Evolutionary conservation across 2,329 filamentous ascomycete genomes (phyloP).

Genomic region (Penicillium digitatum): DNA sequence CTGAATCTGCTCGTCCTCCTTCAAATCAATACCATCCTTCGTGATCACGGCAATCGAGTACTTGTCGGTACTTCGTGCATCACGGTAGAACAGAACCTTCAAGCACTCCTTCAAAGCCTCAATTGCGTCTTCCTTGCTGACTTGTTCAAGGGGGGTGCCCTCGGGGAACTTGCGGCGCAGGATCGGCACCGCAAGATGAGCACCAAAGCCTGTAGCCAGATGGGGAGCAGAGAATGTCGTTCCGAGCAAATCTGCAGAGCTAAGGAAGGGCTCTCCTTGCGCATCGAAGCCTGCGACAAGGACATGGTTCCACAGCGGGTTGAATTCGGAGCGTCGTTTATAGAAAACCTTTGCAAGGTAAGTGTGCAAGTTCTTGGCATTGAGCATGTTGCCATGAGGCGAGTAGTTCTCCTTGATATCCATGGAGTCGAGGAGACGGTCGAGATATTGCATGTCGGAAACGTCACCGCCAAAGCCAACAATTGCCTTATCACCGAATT

Average conservation of each 20-base stretch:
- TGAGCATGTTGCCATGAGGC: constrained; percentile 56
- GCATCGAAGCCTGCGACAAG: constrained; percentile 86
- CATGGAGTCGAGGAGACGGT: constrained; percentile 81
- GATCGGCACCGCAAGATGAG: constrained; percentile 88
- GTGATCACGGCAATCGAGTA: constrained; percentile 91
- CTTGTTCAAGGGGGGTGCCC: constrained; percentile 67
- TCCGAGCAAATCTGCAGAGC: constrained; percentile 84
- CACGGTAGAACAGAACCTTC: constrained; percentile 97
- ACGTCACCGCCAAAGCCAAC: constrained; percentile 96
- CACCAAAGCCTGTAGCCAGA: constrained; percentile 88
- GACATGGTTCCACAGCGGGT: constrained; percentile 95
- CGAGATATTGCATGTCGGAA: constrained; percentile 98
- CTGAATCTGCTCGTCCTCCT: constrained; percentile 82
- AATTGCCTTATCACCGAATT: constrained; percentile 77
- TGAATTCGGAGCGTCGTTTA: constrained; percentile 88
- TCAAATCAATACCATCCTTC: constrained; percentile 80
- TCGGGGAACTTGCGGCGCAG: constrained; percentile 80
- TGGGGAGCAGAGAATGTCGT: constrained; percentile 86
- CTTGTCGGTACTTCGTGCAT: constrained; percentile 84
- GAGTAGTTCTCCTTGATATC: constrained; percentile 86
- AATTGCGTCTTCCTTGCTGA: constrained; percentile 75
- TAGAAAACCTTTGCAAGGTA: constrained; percentile 97
- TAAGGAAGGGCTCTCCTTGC: constrained; percentile 78
- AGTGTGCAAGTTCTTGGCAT: constrained; percentile 91
- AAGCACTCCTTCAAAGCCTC: constrained; percentile 84